Base-by-base conservation (phyloP, 2,329 filamentous ascomycete species). In the Diaporthe sp. region DNA sequence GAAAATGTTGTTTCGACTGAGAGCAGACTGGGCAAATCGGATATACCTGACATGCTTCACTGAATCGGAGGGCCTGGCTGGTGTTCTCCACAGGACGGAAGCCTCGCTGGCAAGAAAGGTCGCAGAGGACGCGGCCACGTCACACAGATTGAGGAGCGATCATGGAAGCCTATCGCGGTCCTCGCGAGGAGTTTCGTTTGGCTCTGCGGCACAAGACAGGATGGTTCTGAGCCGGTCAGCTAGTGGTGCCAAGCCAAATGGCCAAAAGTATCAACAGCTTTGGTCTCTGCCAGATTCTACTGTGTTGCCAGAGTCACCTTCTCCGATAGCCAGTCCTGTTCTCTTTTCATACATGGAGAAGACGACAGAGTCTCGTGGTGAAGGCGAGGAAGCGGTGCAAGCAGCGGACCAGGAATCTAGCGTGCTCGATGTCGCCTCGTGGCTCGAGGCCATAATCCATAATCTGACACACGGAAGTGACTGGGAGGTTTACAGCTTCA, bases 401-500 rank as follows among this genome's bases (percentile, higher is more conserved):
- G 70, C 76, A 61, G 71, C 73, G 8, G 76, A 75, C 13, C 78
- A 77, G 74, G 44, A 83, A 82, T 72, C 84, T n/a, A 83, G 85
- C 2, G 83, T 88, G 10, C 84, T 95, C 71, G 88, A 91, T 71
- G 88, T 93, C 61, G 87, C 88, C 19, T 83, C 88, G 53, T 98
- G 95, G 94, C 87, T 97, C n/a, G 93, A 96, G 76, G 88, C 92
- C 15, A 87, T 97, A 50, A 89, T 94, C 35, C 87, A 88, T n/a
- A 85, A 97, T n/a, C 85, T 97, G 56, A 91, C 93, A 77, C 89
- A 92, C 72, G 93, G 93, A 53, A 90, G 91, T 63, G 93, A 97
- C 76, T 98, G 96, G 96, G 95, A 98, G 81, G 87, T 97, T 1
- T 98, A 97, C 86, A 96, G 94, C 82, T 98, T 96, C 81, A 90